Evolutionary conservation across 2,329 filamentous ascomycete genomes (phyloP), one percentile per base, ranked within the genome.

Genomic region (Epichloe glyceriae): DNA sequence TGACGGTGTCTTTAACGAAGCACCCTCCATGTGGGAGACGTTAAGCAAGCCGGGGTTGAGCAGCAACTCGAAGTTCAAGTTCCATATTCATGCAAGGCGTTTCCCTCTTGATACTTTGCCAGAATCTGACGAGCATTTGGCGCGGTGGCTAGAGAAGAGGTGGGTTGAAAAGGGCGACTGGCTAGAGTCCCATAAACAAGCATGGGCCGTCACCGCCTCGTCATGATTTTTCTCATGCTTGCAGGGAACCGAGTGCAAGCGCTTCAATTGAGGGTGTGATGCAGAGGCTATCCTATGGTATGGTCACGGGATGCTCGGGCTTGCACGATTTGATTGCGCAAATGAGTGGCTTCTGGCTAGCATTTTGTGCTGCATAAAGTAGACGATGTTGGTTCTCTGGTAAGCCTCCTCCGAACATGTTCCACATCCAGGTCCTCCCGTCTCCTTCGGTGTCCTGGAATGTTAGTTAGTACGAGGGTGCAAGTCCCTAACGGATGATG

Each of bases 131-230:
- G 70, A 68, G 20, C 72, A 67, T 50, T 60, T 78, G 50, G 71
- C 70, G 11, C 69, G 67, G 53, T 79, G 75, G 76, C 61, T 79
- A 20, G 74, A 79, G 62, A 62, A 69, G 50, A 60, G 70, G 38
- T 78, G 74, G 74, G 57, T 77, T 26, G 72, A 74, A 57, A 79
- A 78, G 60, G 75, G 74, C 2, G 63, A 72, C 50, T 75, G 70
- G 66, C 60, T 79, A 30, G 73, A 77, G 52, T 59, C 41, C 15
- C 48, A 52, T 53, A 58, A 54, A 33, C 52, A 56, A 47, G 54
- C 56, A 40, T 61, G 57, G 53, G 38, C 43, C 34, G 35, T 19
- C 12, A 46, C 20, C 19, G 26, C 33, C 26, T 49, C 46, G 49
- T 51, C 49, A 49, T 50, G 37, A 50, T 44, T 17, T 20, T 35